These are phyloP conservation scores for Pythium apleroticum DNA, from an alignment of 352 stramenopile species.

Conservation along the genomic window DNA sequence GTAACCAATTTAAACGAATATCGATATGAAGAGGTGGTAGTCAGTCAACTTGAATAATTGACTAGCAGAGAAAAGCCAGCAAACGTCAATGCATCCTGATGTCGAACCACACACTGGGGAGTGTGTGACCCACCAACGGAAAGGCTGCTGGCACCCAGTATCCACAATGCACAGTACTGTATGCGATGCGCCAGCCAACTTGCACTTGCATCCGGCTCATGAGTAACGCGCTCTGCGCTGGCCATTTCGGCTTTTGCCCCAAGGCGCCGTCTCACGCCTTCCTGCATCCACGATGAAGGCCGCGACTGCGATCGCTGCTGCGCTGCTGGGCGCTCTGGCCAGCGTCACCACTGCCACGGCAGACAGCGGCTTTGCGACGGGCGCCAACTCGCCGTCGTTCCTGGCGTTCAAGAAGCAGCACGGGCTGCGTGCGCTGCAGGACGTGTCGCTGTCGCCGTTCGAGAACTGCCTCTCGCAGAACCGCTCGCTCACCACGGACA, in stretches of 20 bases:
- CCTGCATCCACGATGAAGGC: neutral
- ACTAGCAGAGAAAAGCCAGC: neutral
- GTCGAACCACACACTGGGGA: no score
- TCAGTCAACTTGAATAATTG: neutral
- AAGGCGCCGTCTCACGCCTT: neutral
- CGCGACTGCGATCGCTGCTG: neutral
- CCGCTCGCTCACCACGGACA: conserved; percentile 18
- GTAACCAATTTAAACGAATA: neutral
- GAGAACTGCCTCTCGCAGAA: conserved; percentile 23
- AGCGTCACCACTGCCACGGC: neutral
- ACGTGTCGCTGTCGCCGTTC: conserved; percentile 16
- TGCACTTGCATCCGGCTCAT: no score
- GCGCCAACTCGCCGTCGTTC: conserved; percentile 16
- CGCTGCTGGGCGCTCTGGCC: neutral
- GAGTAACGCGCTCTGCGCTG: no score
- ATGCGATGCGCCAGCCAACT: no score
- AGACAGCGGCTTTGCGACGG: neutral
- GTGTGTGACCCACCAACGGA: no score
- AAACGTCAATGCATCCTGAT: no score
- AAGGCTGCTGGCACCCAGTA: no score
- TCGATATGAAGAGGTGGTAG: neutral
- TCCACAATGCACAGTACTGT: no score
- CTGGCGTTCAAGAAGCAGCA: conserved; percentile 22
- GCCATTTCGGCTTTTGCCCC: neutral
- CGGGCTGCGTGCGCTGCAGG: conserved; percentile 9